These are phyloP conservation scores for Pelargonium cotyledonis DNA, from an alignment of 441 rosid species.

Conservation along the genomic window DNA sequence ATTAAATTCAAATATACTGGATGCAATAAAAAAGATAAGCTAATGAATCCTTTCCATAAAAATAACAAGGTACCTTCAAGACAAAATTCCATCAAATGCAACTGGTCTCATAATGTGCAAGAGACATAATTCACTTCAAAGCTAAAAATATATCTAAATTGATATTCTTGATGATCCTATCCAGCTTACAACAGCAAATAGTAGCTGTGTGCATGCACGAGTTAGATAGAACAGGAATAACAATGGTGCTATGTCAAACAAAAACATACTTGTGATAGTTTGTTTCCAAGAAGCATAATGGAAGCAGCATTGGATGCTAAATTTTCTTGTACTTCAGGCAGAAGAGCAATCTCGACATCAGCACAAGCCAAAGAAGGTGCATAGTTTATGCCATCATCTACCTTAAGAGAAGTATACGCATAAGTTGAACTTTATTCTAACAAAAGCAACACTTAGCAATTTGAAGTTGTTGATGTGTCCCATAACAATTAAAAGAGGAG, in stretches of 20 bases:
- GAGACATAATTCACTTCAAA: not conserved
- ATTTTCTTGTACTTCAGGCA: slow-evolving; percentile 78
- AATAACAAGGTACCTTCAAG: not conserved
- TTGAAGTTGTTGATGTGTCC: not conserved
- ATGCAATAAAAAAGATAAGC: not conserved
- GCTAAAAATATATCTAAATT: not conserved
- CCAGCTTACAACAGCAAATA: not conserved
- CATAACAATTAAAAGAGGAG: too few relatives aligned
- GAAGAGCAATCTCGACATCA: slow-evolving; percentile 88
- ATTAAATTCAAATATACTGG: not conserved
- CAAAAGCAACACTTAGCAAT: not conserved
- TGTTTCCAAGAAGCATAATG: slow-evolving; percentile 78
- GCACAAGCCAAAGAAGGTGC: slow-evolving; percentile 95
- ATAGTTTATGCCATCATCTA: slow-evolving; percentile 94
- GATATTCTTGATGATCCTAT: not conserved
- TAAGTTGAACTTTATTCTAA: slow-evolving; percentile 14
- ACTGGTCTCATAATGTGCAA: not conserved
- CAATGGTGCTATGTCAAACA: not conserved
- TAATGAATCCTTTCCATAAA: not conserved
- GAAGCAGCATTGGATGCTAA: slow-evolving; percentile 89
- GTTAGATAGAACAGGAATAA: not conserved
- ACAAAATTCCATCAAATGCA: slow-evolving; percentile 1
- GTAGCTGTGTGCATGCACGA: not conserved
- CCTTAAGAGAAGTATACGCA: slow-evolving; percentile 33
- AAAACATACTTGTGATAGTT: slow-evolving; percentile 64